Evolutionary conservation across 2,329 filamentous ascomycete species (phyloP), one percentile per base, ranked within the genome.

Genomic region (Paramyrothecium roridum): DNA sequence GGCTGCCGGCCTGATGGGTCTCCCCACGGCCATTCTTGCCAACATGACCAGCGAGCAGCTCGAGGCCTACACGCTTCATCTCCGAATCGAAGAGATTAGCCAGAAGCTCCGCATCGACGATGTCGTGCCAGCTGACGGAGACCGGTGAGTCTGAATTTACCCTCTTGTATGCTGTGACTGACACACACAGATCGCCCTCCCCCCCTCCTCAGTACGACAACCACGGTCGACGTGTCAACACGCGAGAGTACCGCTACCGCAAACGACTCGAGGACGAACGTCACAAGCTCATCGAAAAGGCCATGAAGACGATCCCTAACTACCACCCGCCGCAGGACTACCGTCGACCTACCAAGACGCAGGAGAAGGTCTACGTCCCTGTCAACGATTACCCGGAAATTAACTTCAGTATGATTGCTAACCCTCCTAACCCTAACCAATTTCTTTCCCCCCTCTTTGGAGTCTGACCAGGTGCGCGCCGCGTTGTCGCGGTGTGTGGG

Each of bases 321-420:
- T 99, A 99, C 75, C 92, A 98, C 73, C 95, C 95, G 68, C 95
- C 95, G 57, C 91, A 93, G 83, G 95, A 99, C 75, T 99, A 99
- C 76, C 91, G 95, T 75, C 91, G 95, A 69, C 95, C 95, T 60
- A 98, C 93, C 74, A 99, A 99, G 89, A 99, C 95, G 73, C 95
- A 99, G 79, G 95, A 99, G 84, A 99, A 99, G 84, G 96, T 99
- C 89, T 99, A 99, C 75, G 95, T 99, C 76, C 95, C 95, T 74
- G 95, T 99, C 81, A 99, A 99, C 86, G 95, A 99, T 78, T 99
- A 99, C 76, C 95, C 95, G 83, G 95, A 99, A 78, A 98, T 99
- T 88, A 99, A 99, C 89, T 99, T 99, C 91, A 99, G 95, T 99
- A 97, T 93, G 93, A 93, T 95, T 93, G 88, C 93, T 96, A 96